Base-by-base conservation (phyloP, 176 grass and related monocot species). In the barley (Hordeum vulgare) region DNA sequence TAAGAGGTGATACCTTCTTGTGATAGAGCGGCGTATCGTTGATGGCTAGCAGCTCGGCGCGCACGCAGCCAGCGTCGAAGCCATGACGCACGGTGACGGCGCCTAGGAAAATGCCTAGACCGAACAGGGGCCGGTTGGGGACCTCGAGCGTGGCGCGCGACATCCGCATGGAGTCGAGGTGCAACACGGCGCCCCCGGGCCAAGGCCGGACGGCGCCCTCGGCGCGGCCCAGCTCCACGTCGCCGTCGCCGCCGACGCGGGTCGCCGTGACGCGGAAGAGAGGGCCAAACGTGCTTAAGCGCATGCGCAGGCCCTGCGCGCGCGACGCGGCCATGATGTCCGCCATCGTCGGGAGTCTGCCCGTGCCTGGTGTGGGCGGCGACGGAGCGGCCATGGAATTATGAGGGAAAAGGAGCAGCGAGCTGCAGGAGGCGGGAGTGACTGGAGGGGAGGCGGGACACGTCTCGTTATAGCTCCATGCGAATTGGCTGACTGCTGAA, bases 21-120 rank as follows among this genome's bases (percentile, higher is more conserved):
- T 98, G 96, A 80, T 93, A 95, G 66, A 92, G 77, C 57, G 85
- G 85, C n/a, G 89, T 91, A 61, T 98, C 93, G 47, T 98, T 90
- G 66, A 95, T 98, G 57, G 96, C 96, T 36, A 98, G 96, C 51
- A 98, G 87, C 72, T 95, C 89, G 59, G 96, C 91, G 41, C 91
- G 84, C 66, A 15, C 33, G 88, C 96, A 98, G 1, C 96, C 96
- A 76, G 71, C 61, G 79, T 95, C 96, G 84, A 90, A 98, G 47
- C 93, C 93, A 44, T 95, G 96, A 12, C 96, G 84, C 56, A 95
- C 84, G 41, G 91, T 90, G 75, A 90, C 90, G 29, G 93, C 96
- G 10, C 93, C 96, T 7, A 98, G 73, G 88, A 95, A 98, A 47
- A 98, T 79, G 23, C 96, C 89, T 24, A 95, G 74, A 4, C 96